Conservation (phyloP, 345 rosid genomes). For the Rubroshorea leprosula region DNA sequence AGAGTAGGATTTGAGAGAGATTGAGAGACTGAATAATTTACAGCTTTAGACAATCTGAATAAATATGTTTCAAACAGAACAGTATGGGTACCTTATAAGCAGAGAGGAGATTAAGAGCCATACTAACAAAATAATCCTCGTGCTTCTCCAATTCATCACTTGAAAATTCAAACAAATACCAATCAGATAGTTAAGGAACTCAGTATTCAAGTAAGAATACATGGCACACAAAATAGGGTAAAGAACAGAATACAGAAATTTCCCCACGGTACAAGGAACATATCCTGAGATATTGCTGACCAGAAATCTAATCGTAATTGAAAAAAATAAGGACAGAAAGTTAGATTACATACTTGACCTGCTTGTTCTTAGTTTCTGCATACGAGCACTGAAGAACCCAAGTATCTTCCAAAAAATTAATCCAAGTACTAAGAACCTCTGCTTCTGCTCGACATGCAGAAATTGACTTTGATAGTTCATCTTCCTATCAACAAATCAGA, state of each 20-base stretch:
- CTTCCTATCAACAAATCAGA: conserved; percentile 50
- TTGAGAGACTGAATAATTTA: neutral
- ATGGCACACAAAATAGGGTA: neutral
- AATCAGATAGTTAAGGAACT: conserved; percentile 7
- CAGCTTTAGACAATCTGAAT: neutral
- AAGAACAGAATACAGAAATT: too few relatives aligned
- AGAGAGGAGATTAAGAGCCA: conserved; percentile 65
- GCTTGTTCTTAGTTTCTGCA: conserved; percentile 63
- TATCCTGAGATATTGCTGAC: neutral
- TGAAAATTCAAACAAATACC: conserved; percentile 24
- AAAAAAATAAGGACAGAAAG: conserved; percentile 3
- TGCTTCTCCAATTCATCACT: conserved; percentile 87
- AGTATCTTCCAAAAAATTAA: conserved; percentile 86
- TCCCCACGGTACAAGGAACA: too few relatives aligned
- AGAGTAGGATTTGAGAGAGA: conserved; percentile 13
- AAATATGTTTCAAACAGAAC: neutral
- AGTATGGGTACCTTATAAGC: conserved; percentile 52
- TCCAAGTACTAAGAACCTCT: conserved; percentile 77
- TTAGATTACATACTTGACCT: conserved; percentile 53
- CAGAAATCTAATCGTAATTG: neutral
- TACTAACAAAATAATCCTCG: conserved; percentile 60
- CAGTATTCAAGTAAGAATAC: neutral
- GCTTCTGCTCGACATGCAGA: conserved; percentile 69
- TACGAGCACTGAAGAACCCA: conserved; percentile 74
- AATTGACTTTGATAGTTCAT: conserved; percentile 67